Base-by-base conservation (phyloP, 352 stramenopile species). In the Phytophthora brassicae region DNA sequence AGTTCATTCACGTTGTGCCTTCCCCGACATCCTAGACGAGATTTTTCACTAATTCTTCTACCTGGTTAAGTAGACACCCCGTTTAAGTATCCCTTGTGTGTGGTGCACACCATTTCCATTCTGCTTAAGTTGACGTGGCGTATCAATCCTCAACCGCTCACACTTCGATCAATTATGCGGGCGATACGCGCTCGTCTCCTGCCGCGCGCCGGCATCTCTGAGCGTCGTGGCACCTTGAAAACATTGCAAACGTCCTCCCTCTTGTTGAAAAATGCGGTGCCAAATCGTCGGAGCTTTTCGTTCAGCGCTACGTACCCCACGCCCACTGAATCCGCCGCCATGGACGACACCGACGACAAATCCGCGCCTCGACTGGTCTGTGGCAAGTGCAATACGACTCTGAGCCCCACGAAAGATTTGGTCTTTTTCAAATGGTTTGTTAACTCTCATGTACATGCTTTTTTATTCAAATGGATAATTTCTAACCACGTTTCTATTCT, bases 341-440 rank as follows among this genome's bases (percentile, higher is more conserved):
- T 88, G 58, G 66, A 70, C 46, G 66, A 74, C 49, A 42, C 41
- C 14, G 65, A 79, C 44, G 75, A 86, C 63, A 64, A 65, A 39
- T 68, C 78, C 22, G 56, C 54, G 13, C 75, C 82, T 51, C 79
- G 81, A 51, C 62, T 92, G 38, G 79, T 90, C 26, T 92, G 83
- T 28, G 69, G 73, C 47, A 92, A 84, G 51, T 92, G 83, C 74
- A 89, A 72, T 64, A 64, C 77, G 39, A 71, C 70, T 13, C 50
- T 92, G 48, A 86, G 74, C 60, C 47, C 70, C 42, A 92, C 83
- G 16, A 77, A 74, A 38, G 79, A 92, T 36, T 61, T 92, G 26
- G 76, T 90, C 29, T 91, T 91, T 59, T 87, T 91, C 66, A 89
- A 88, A 54, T 89, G 82, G 81, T 90, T 9, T 33, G n/a, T 39